Percentiles rank a stretch among this genome's conserved stretches.
phyloP scores from a whole-genome alignment of 495 filamentous ascomycete genomes.

The Pseudevernia furfuracea region DNA sequence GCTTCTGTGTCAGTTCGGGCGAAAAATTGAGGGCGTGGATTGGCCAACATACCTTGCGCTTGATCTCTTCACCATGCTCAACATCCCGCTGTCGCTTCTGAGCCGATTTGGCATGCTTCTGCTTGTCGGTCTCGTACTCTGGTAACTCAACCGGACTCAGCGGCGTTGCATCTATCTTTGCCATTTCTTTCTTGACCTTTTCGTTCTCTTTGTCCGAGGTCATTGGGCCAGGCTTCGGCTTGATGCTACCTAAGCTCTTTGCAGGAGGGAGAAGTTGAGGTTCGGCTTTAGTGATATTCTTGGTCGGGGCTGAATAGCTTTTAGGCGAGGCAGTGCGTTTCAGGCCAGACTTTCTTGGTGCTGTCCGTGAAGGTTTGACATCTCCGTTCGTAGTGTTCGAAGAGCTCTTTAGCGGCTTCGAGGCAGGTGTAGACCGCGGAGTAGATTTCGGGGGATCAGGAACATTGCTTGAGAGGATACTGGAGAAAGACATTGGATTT shows the following conservation, averaged over 20 bases:
- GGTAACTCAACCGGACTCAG: constrained; percentile 59
- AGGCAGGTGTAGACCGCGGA: constrained; percentile 20
- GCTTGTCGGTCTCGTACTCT: constrained; percentile 52
- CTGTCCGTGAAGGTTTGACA: constrained; percentile 25
- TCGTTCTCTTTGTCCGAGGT: constrained; percentile 60
- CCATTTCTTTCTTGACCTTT: constrained; percentile 54
- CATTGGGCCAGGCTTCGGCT: constrained; percentile 42
- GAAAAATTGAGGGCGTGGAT: constrained; percentile 23
- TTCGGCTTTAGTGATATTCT: constrained; percentile 37
- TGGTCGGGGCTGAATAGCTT: constrained; percentile 38
- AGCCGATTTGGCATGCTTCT: constrained; percentile 45
- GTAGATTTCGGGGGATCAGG: constrained; percentile 44
- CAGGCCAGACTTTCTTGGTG: constrained; percentile 26
- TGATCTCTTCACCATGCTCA: constrained; percentile 47
- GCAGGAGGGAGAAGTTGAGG: constrained; percentile 39
- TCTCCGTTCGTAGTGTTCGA: constrained; percentile 19
- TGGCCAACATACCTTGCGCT: constrained; percentile 48
- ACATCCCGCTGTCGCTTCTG: constrained; percentile 57
- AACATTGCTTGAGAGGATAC: constrained; percentile 68
- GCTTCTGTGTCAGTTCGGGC: constrained; percentile 29
- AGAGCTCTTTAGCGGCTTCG: constrained; percentile 20
- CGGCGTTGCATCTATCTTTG: constrained; percentile 58
- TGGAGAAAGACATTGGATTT: constrained; percentile 87
- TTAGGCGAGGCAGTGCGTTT: constrained; percentile 25
- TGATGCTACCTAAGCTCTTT: constrained; percentile 44